Conservation (phyloP, 1,284 basidiomycete genomes). For the Malassezia psittaci region DNA sequence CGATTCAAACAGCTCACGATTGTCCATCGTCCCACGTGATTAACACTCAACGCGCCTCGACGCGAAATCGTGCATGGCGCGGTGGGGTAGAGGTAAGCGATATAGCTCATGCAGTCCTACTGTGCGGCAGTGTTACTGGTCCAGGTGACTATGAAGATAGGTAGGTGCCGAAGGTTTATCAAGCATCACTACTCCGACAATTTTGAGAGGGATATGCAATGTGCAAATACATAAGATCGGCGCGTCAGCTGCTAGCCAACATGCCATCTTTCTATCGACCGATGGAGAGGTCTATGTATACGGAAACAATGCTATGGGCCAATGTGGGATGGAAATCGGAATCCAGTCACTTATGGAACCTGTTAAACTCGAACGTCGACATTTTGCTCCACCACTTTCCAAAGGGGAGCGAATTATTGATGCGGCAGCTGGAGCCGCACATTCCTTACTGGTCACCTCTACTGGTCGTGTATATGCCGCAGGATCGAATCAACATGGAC, state of each 20-base stretch:
- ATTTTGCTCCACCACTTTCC: conserved; percentile 51
- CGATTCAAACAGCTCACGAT: not conserved
- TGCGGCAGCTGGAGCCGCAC: conserved; percentile 70
- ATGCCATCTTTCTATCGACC: conserved; percentile 41
- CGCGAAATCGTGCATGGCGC: conserved; percentile 2
- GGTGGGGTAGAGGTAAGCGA: conserved; percentile 13
- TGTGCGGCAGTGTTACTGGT: conserved; percentile 9
- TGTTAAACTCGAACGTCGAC: conserved; percentile 19
- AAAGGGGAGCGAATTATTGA: conserved; percentile 60
- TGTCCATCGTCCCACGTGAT: conserved; percentile 7
- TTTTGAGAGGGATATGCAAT: conserved; percentile 74
- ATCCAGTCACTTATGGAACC: not conserved
- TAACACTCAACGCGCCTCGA: conserved; percentile 1
- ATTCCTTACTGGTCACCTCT: conserved; percentile 71
- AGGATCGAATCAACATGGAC: conserved; percentile 72
- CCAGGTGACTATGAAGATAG: not conserved
- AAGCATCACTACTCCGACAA: conserved; percentile 64
- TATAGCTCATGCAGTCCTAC: not conserved
- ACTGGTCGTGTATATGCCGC: conserved; percentile 72
- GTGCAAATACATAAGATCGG: conserved; percentile 49
- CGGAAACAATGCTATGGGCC: conserved; percentile 59
- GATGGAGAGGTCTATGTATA: conserved; percentile 74
- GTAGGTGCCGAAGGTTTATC: not conserved
- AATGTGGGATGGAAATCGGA: conserved; percentile 36
- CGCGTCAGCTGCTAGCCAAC: conserved; percentile 30